These are phyloP conservation scores for Leccinum broughii DNA, from an alignment of 768 basidiomycete species.

Conservation along the genomic window DNA sequence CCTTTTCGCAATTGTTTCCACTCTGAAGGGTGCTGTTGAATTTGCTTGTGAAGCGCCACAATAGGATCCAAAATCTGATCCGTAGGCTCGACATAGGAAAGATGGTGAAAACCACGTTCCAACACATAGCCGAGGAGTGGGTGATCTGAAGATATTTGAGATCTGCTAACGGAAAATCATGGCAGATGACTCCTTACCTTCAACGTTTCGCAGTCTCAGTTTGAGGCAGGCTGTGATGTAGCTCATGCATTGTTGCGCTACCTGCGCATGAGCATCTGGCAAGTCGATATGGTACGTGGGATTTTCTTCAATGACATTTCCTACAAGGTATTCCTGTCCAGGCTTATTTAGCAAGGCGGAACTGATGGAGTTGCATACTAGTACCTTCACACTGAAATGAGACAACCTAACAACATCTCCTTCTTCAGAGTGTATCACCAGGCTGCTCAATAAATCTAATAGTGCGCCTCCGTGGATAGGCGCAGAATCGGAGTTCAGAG, in stretches of 20 bases:
- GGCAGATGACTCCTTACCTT: not conserved
- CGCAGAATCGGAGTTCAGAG: not conserved
- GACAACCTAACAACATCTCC: not conserved
- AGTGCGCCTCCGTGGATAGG: not conserved
- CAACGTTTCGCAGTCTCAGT: not conserved
- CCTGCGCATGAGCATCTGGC: not conserved
- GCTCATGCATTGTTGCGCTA: not conserved
- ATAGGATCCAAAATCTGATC: not conserved
- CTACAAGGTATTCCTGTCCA: not conserved
- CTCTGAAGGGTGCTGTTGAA: not conserved
- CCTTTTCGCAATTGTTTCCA: too few species aligned
- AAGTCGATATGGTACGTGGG: not conserved
- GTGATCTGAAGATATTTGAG: not conserved
- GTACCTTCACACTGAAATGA: not conserved
- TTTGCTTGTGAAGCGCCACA: not conserved
- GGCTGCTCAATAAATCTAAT: not conserved
- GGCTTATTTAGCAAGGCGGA: not conserved
- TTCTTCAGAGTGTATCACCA: not conserved
- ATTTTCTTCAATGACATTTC: not conserved
- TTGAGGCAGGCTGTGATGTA: not conserved
- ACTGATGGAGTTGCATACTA: not conserved
- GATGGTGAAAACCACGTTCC: not conserved
- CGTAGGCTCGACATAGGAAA: not conserved
- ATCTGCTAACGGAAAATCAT: not conserved
- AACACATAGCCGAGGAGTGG: not conserved